Evolutionary conservation across 108 stramenopile species (phyloP), one percentile per base, ranked within the genome.

Genomic region (Skeletonema tropicum): DNA sequence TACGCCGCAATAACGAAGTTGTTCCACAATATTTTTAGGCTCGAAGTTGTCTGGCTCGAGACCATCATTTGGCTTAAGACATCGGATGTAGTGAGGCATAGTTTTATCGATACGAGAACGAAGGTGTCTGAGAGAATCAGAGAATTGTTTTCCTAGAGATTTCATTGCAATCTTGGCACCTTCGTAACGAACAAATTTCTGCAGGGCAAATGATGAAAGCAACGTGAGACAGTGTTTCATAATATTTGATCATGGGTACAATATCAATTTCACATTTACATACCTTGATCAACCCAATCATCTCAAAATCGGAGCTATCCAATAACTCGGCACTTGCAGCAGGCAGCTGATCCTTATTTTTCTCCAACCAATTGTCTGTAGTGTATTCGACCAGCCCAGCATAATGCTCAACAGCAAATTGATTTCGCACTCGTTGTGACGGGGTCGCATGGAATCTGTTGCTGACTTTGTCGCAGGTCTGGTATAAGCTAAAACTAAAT

Each of bases 71-170:
- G 97, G 97, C 74, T 97, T 96, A 36, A 98, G 76, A 66, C 97
- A 98, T 48, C 96, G 92, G 39, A 99, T 93, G 71, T 98, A 99
- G 84, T 99, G 99, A 10, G 99, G 99, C 26, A 89, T 88, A 3
- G 98, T 99, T 14, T 80, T 58, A 70, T 97, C 96, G 68, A 99
- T 93, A 7, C 94, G 92, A 38, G 76, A 71, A 61, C 97, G 94
- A 48, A 99, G 87, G 36, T 91, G 80, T 60, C 86, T 75, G n/a
- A 98, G 86, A 75, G 97, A 97, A 13, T 75, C 62, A 73, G 97
- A 95, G 80, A 99, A 99, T 79, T 98, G 96, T 57, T 82, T 87
- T 3, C 92, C 92, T 32, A 96, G 89, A 38, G 89, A 76, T 65
- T 76, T 83, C 48, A 59, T 71, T 14, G 75, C 74, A 60, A 83